Evolutionary conservation across 2,329 filamentous ascomycete species (phyloP).

Genomic region (Pochonia chlamydosporia): DNA sequence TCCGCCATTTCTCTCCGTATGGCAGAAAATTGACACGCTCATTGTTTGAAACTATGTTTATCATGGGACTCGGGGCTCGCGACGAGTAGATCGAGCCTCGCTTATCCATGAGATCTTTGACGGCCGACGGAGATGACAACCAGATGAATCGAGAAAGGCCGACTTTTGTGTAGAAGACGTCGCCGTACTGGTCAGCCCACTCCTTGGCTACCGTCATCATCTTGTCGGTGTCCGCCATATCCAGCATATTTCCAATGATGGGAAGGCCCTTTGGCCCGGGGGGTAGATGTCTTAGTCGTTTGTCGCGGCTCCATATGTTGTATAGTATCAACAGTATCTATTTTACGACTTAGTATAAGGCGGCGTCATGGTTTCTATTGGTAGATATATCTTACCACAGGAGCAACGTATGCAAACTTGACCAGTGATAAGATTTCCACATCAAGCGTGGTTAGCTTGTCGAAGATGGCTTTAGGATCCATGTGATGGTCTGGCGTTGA

Average conservation of each 20-base stretch:
- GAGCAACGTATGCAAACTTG: background rate
- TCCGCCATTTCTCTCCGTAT: conserved; percentile 8
- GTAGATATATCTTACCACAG: background rate
- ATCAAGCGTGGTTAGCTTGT: no score
- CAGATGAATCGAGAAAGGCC: conserved; percentile 43
- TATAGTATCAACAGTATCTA: background rate
- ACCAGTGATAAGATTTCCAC: no score
- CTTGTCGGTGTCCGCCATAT: background rate
- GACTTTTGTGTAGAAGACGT: conserved; percentile 44
- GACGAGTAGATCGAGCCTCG: conserved; percentile 43
- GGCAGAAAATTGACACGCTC: conserved; percentile 9
- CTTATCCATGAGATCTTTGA: conserved; percentile 48
- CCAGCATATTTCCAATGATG: background rate
- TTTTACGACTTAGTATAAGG: background rate
- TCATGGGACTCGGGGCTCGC: conserved; percentile 21
- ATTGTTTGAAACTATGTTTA: conserved; percentile 7
- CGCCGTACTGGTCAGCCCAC: conserved; percentile 47
- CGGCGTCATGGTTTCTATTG: background rate
- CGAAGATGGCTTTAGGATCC: no score
- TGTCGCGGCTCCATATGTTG: background rate
- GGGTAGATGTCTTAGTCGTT: background rate
- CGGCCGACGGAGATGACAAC: conserved; percentile 34
- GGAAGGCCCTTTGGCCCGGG: background rate
- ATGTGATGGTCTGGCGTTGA: no score
- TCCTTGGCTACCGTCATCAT: conserved; percentile 21